These are phyloP conservation scores for Apiotrichum mycotoxinovorans DNA, from an alignment of 1,284 basidiomycete species.

Conservation along the genomic window DNA sequence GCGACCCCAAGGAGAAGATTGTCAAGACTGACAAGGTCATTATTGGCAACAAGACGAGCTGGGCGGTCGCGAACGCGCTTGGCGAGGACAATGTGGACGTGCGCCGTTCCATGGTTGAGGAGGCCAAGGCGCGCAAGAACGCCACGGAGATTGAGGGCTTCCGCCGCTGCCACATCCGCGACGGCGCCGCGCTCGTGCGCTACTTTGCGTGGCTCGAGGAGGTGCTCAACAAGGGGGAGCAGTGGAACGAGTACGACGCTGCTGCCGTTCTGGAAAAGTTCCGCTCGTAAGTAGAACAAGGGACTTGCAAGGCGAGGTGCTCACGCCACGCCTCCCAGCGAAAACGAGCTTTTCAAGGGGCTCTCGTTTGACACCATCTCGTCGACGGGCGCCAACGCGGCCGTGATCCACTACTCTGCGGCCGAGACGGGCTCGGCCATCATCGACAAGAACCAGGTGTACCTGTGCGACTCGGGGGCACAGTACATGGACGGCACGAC, in stretches of 20 bases:
- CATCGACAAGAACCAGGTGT: constrained; percentile 77
- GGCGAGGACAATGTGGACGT: constrained; percentile 65
- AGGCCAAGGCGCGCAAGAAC: constrained; percentile 89
- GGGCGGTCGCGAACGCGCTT: constrained; percentile 72
- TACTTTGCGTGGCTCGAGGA: constrained; percentile 97
- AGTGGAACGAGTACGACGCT: constrained; percentile 74
- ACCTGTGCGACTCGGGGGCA: constrained; percentile 90
- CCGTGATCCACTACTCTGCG: constrained; percentile 91
- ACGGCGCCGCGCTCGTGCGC: constrained; percentile 76
- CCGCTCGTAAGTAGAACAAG: constrained; percentile 60
- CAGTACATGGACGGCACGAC: constrained; percentile 91
- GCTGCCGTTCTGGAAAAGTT: constrained; percentile 75
- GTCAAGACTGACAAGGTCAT: constrained; percentile 47
- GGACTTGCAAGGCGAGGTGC: constrained; percentile 13
- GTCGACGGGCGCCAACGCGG: constrained; percentile 79
- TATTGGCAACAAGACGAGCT: constrained; percentile 67
- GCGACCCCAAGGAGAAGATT: constrained; percentile 28
- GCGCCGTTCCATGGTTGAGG: constrained; percentile 68
- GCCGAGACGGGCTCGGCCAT: constrained; percentile 68
- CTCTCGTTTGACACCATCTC: constrained; percentile 92
- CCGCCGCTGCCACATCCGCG: constrained; percentile 80
- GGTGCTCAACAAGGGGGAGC: constrained; percentile 62
- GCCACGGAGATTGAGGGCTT: constrained; percentile 82
- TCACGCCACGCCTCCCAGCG: constrained; percentile 56
- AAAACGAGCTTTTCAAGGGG: constrained; percentile 75